Base-by-base conservation (phyloP, 306 rosid genomes). In the Vachellia pachyceras region DNA sequence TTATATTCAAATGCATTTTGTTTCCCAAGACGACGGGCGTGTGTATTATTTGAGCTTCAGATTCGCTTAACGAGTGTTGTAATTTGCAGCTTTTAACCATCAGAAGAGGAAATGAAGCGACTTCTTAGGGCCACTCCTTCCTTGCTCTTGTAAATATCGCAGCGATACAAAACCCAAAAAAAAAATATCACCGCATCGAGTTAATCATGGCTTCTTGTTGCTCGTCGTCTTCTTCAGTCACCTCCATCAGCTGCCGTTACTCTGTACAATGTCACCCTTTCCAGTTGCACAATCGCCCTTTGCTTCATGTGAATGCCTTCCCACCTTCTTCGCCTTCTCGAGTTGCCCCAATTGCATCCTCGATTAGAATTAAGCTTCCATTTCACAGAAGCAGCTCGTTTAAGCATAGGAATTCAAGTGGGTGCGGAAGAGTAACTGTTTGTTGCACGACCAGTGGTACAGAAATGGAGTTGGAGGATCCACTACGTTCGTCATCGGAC, bases 381-480 rank as follows among this genome's bases (percentile, higher is more conserved):
- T 70, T 75, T 77, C 46, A 66, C 82, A 8, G 10, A 35, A 73
- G 7, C 4, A 72, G 57, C 45, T 42, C 20, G 33, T 15, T 49
- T n/a, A 42, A 35, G 7, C 57, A 33, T 29, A 22, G 55, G 25
- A 46, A 12, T 20, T 75, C 76, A 10, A 18, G n/a, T 25, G 67
- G 41, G 9, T 40, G 69, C 25, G 22, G 18, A 60, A 57, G 80
- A 33, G 18, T 58, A 5, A 29, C 71, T 44, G 82, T 73, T 57
- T 64, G 22, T 14, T 84, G 90, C 73, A 67, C 66, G n/a, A 71
- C 81, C 54, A 61, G 67, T 40, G 84, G 72, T 52, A 64, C 65
- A 1, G 87, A 89, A 42, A 63, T 66, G 1, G 85, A 88, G 14
- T n/a, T 65, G 6, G 64, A 82, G 75, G 87, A 82, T 33, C 68